These are phyloP conservation scores for Solanum dulcamara DNA, from an alignment of 257 asterid genomes.

Conservation along the genomic window DNA sequence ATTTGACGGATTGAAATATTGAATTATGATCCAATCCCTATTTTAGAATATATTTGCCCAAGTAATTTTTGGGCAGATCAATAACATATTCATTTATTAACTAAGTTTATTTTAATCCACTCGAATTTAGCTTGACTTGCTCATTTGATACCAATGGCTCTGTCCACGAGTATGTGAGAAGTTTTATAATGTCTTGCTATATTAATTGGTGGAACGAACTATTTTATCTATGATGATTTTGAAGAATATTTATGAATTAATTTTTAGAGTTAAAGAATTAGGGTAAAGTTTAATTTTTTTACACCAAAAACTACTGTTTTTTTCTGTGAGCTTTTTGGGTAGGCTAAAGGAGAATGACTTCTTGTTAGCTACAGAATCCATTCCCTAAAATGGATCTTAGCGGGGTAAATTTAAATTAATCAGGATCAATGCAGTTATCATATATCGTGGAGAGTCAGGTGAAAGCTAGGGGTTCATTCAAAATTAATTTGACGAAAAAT, in stretches of 20 bases:
- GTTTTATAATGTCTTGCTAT: background rate
- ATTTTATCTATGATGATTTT: background rate
- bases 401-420: background rate
- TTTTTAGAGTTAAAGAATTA: background rate
- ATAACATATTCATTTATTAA: background rate
- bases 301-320: background rate
- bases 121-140: accelerated
- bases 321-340: background rate
- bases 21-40: background rate
- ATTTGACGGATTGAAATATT: background rate
- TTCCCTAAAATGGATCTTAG: background rate
- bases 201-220: background rate
- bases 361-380: background rate
- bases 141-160: background rate
- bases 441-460: accelerated
- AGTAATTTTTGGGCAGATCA: background rate
- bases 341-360: background rate
- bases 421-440: background rate
- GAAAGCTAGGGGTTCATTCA: background rate
- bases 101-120: background rate
- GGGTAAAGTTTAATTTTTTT: background rate
- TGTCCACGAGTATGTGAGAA: background rate
- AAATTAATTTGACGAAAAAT: background rate
- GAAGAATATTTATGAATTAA: background rate
- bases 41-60: accelerated